Evolutionary conservation across 164 flowering plant genomes (phyloP), one percentile per base, ranked within the genome.

Genomic region (Echeveria elegans): DNA sequence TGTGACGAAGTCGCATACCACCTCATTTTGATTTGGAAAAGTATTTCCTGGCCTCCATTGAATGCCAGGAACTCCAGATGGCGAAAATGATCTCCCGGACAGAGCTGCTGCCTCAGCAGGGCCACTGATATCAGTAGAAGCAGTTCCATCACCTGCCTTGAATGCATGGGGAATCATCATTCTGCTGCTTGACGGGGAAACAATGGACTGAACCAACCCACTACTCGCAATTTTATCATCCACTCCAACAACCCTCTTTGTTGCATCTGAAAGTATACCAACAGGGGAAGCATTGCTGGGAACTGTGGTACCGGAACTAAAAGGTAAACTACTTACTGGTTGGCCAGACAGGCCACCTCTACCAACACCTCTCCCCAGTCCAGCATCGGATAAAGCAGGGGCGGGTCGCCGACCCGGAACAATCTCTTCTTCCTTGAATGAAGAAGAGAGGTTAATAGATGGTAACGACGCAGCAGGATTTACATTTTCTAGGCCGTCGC

Each of bases 21-120:
- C 75, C 75, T 94, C 97, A 82, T 71, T 84, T 74, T 83, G 90
- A 70, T 77, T 90, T 65, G 80, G 94, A 63, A 94, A 94, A 65
- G 97, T 75, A 77, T 76, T 81, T 67, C 91, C 96, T 79, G 97
- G 93, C 69, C 97, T 87, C 98, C 99, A 94, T 62, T 87, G 97
- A 68, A 82, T 79, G 47, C 91, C 85, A 74, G 93, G 70, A 77
- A 79, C 92, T 30, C 78, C 72, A 72, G 91, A 74, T 68, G 99
- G 84, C 37, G 88, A 78, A 67, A 90, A 88, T 63, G 79, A 86
- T 79, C 88, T 83, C 52, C 86, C 82, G 64, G 83, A 77, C 36
- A 83, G 59, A 67, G 73, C 74, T 63, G 86, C 73, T 71, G 79
- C 66, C 38, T 91, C 97, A 74, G 76, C 76, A 66, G 73, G 72